Evolutionary conservation across 441 rosid genomes (phyloP).

Genomic region (Populus trichocarpa): DNA sequence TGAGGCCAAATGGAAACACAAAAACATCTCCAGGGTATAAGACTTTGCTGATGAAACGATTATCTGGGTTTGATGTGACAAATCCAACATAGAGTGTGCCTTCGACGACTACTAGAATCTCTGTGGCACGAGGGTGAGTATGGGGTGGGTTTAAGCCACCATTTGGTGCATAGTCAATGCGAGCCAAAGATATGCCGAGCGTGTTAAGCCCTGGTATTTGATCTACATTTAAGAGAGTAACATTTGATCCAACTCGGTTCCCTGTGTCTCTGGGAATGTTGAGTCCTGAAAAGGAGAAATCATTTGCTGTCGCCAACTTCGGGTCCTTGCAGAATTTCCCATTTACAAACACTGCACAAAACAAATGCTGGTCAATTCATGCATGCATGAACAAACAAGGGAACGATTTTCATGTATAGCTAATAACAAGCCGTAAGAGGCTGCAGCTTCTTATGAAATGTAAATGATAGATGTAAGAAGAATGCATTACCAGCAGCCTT

Average conservation of each 20-base stretch:
- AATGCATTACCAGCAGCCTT: background rate
- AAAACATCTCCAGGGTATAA: too few species aligned
- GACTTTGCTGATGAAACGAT: too few species aligned
- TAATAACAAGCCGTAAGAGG: too few species aligned
- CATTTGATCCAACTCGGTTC: background rate
- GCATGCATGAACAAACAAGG: background rate
- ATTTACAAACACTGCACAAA: background rate
- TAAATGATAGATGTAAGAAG: background rate
- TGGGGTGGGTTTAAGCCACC: too few species aligned
- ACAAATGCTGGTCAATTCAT: background rate
- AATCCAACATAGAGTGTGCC: too few species aligned
- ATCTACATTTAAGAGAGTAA: background rate
- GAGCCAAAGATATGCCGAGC: background rate
- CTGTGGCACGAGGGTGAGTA: too few species aligned
- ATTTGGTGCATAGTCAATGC: too few species aligned
- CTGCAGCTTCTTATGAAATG: background rate
- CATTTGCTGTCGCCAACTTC: background rate
- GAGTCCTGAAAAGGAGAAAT: constrained; percentile 3
- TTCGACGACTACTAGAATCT: too few species aligned
- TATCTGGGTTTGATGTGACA: too few species aligned
- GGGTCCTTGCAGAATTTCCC: background rate
- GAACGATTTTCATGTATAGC: background rate
- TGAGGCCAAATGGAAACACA: too few species aligned
- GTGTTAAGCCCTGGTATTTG: background rate
- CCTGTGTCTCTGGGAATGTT: background rate